phyloP scores from a whole-genome alignment of 2,329 filamentous ascomycete species.

The Aureobasidium sp. region DNA sequence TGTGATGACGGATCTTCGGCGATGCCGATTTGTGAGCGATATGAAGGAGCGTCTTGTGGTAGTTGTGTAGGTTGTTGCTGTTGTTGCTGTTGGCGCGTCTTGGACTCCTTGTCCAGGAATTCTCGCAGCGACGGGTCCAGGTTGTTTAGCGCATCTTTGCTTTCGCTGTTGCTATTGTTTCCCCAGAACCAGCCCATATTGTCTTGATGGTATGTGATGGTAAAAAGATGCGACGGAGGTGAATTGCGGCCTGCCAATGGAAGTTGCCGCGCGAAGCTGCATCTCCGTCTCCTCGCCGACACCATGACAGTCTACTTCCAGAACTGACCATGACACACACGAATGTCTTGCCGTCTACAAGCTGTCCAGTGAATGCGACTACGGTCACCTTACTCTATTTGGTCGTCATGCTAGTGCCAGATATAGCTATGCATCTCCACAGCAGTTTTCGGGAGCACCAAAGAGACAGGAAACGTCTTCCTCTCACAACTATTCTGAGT shows the following conservation, averaged over 20 bases:
- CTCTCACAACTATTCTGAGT: background rate
- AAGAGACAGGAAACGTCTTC: background rate
- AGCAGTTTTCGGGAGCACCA: background rate
- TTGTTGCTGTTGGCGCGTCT: constrained; percentile 29
- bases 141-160: constrained; percentile 55
- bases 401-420: too few species aligned
- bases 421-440: background rate
- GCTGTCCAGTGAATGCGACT: background rate
- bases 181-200: constrained; percentile 59
- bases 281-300: background rate
- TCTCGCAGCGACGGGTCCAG: constrained; percentile 78
- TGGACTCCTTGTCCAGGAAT: constrained; percentile 76
- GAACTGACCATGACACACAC: background rate
- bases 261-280: background rate
- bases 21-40: constrained; percentile 25
- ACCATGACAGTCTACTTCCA: too few species aligned
- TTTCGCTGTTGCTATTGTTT: constrained; percentile 30
- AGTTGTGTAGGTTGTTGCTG: background rate
- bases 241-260: background rate
- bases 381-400: too few species aligned
- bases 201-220: background rate
- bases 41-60: constrained; percentile 16
- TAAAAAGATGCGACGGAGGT: background rate
- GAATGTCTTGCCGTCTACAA: background rate
- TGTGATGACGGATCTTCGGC: constrained; percentile 10